Evolutionary conservation across 495 filamentous ascomycete genomes (phyloP), one percentile per base, ranked within the genome.

Genomic region (Oidiodendron maius): DNA sequence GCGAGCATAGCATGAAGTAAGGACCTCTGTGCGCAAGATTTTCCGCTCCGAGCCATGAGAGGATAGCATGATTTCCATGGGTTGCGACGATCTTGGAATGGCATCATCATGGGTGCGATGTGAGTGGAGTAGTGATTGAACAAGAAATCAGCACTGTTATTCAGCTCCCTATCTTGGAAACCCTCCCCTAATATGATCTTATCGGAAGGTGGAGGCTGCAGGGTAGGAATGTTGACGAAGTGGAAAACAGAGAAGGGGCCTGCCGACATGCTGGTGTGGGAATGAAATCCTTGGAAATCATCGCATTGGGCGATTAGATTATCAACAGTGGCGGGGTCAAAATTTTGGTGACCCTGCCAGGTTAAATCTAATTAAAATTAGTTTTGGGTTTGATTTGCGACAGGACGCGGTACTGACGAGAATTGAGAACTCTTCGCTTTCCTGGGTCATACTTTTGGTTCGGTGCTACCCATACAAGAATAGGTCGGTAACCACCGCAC

Each of bases 21-120:
- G 6, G 39, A 18, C 21, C 6, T 23, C 4, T 41, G n/a, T 9
- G 4, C 21, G 3, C 17, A n/a, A 10, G 39, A 41, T 3, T n/a
- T 41, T 20, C 39, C 21, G 20, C n/a, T 21, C 9, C 21, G 39
- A 24, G 39, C 39, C 21, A 41, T 21, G 9, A 21, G 21, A 3
- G 39, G 39, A n/a, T 41, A 41, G 39, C 4, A 41, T 3, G 39
- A 41, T 23, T 41, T 15, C 39, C 39, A 41, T 20, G 39, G 39
- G 15, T 41, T 41, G 4, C 39, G 39, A 6, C 21, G 17, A 20
- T 41, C 39, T 24, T 41, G 20, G 39, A 41, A 41, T 9, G 39
- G 39, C 39, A 41, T 41, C 39, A 41, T 41, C 16, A 21, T 41
- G 17, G 23, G 9, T 17, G 39, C 39, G n/a, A 41, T 41, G 23